Evolutionary conservation across 106 monocot species (phyloP).

Genomic region (Dendrobium nobile): DNA sequence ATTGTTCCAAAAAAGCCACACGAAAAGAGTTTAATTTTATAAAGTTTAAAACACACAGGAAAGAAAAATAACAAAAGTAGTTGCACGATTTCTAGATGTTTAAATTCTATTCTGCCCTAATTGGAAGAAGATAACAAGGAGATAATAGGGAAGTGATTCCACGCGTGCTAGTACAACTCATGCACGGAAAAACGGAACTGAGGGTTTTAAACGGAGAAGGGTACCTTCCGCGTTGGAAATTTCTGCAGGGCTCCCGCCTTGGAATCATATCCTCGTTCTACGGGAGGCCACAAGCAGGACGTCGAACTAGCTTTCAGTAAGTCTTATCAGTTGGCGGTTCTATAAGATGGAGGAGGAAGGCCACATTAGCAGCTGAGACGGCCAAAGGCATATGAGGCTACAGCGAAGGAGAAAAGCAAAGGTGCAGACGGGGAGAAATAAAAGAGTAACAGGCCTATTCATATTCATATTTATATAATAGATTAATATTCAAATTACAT

Average conservation of each 20-base stretch:
- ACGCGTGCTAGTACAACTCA: not conserved
- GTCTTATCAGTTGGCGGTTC: not conserved
- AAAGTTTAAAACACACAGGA: too few species aligned
- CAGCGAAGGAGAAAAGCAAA: not conserved
- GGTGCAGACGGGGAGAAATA: not conserved
- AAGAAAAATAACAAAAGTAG: not conserved
- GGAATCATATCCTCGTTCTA: conserved; percentile 20
- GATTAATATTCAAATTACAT: too few species aligned
- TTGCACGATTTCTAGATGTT: not conserved
- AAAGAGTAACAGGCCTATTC: too few species aligned
- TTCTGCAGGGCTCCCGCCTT: conserved; percentile 46
- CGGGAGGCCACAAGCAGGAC: not conserved
- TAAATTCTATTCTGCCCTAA: not conserved
- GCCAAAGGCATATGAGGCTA: not conserved
- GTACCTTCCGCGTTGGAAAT: conserved; percentile 59
- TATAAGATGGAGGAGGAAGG: not conserved
- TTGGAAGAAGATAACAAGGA: not conserved
- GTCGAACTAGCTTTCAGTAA: not conserved
- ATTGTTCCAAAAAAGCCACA: too few species aligned
- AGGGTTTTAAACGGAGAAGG: not conserved
- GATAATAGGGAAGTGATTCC: not conserved
- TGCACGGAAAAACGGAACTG: not conserved
- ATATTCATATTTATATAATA: too few species aligned
- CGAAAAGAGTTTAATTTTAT: too few species aligned
- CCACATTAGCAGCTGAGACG: not conserved